Percentiles rank a stretch among this genome's conserved stretches.
These are phyloP conservation scores for bread wheat (Triticum aestivum) DNA, from an alignment of 176 grass and related monocot genomes.

Conservation along the genomic window DNA sequence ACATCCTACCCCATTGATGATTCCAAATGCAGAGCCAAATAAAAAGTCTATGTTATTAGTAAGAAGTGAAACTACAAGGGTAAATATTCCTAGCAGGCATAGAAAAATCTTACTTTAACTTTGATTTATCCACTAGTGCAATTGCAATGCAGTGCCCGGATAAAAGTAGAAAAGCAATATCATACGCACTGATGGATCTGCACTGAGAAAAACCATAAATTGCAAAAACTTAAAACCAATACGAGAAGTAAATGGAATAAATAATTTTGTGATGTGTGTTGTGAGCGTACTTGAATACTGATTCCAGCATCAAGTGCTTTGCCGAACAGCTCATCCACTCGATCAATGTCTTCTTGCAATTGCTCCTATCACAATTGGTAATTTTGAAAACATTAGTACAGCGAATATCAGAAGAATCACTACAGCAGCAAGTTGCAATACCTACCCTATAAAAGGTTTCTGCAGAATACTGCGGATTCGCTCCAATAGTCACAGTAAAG, in stretches of 20 bases:
- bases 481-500: constrained; percentile 87
- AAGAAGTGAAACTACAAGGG: neutral
- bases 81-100: neutral
- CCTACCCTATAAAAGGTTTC: constrained; percentile 85
- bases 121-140: constrained; percentile 95
- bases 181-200: constrained; percentile 82
- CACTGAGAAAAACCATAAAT: constrained; percentile 66
- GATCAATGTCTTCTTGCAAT: constrained; percentile 85
- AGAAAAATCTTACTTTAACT: constrained; percentile 61
- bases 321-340: constrained; percentile 75
- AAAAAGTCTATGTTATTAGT: neutral
- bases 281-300: constrained; percentile 77
- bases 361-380: constrained; percentile 59
- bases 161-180: constrained; percentile 82
- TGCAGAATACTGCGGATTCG: constrained; percentile 82
- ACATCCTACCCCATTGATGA: neutral
- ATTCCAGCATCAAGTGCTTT: constrained; percentile 89
- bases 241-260: neutral
- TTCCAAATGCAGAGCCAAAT: neutral
- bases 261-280: constrained; percentile 7
- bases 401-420: neutral
- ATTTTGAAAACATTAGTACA: constrained; percentile 17
- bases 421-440: neutral
- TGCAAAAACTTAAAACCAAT: constrained; percentile 42
- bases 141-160: constrained; percentile 80